Conservation (phyloP, 441 rosid species). For the Jatropha podagrica region DNA sequence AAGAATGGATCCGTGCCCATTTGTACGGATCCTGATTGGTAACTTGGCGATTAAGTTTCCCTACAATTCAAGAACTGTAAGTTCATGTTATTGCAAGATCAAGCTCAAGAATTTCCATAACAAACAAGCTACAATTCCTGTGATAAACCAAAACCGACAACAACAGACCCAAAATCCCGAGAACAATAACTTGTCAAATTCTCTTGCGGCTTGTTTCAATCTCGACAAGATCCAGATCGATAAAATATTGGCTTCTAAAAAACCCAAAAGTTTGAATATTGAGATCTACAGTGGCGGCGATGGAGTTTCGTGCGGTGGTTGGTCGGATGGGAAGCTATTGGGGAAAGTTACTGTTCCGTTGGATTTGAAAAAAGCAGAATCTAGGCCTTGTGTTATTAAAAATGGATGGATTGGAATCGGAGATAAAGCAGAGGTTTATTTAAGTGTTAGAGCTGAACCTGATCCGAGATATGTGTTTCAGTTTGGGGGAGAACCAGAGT, state of each 20-base stretch:
- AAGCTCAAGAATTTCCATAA: constrained; percentile 41
- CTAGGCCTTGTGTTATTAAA: constrained; percentile 36
- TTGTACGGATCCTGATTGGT: constrained; percentile 54
- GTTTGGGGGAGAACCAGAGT: constrained; percentile 65
- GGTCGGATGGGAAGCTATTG: constrained; percentile 36
- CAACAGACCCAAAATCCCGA: constrained; percentile 22
- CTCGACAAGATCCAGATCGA: constrained; percentile 43
- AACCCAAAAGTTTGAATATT: constrained; percentile 25
- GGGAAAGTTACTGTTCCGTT: constrained; percentile 44
- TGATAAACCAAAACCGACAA: constrained; percentile 16
- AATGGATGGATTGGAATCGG: constrained; percentile 55
- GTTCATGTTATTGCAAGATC: constrained; percentile 43
- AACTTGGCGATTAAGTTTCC: constrained; percentile 52
- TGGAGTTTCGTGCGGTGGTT: constrained; percentile 40
- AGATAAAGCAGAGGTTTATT: constrained; percentile 31
- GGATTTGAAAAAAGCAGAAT: constrained; percentile 43
- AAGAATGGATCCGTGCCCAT: constrained; percentile 74
- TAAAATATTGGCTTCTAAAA: constrained; percentile 15
- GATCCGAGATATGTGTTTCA: constrained; percentile 66
- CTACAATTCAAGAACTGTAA: constrained; percentile 17
- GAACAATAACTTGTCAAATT: constrained; percentile 12
- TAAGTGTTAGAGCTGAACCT: constrained; percentile 50
- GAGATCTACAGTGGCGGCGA: constrained; percentile 35
- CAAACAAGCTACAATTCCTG: constrained; percentile 34
- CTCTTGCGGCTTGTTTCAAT: constrained; percentile 55